Percentiles rank a stretch among this genome's conserved stretches.
These are phyloP conservation scores for Scheffersomyces titani DNA, from an alignment of 1,139 yeast species.

Conservation along the genomic window DNA sequence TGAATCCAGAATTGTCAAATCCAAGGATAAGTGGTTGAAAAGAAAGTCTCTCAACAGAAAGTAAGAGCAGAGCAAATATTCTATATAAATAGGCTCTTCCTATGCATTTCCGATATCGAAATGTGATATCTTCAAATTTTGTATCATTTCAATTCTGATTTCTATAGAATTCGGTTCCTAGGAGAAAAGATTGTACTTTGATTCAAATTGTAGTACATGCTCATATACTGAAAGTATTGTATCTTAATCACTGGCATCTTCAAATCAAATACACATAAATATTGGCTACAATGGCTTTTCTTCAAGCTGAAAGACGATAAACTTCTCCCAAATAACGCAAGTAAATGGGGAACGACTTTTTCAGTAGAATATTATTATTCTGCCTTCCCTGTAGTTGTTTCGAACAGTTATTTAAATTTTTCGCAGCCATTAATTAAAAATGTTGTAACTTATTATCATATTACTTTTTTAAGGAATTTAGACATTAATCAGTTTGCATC, in stretches of 20 bases:
- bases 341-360: too few relatives aligned
- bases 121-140: too few relatives aligned
- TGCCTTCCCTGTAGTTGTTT: background rate
- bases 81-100: background rate
- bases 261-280: too few relatives aligned
- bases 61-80: conserved; percentile 10
- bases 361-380: background rate
- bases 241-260: too few relatives aligned
- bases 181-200: too few relatives aligned
- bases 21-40: conserved; percentile 60
- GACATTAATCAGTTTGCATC: background rate
- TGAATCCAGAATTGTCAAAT: conserved; percentile 39
- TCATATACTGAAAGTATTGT: too few relatives aligned
- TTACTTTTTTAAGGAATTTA: too few relatives aligned
- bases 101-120: background rate
- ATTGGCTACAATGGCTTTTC: too few relatives aligned
- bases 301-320: too few relatives aligned
- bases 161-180: background rate
- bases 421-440: background rate
- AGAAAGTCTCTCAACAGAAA: conserved; percentile 52
- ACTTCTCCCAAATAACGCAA: too few relatives aligned
- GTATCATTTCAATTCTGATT: background rate
- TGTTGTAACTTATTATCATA: background rate
- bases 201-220: too few relatives aligned
- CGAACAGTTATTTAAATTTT: too few relatives aligned